Conservation (phyloP, 2,329 filamentous ascomycete genomes). For the Scedosporium minutisporum region DNA sequence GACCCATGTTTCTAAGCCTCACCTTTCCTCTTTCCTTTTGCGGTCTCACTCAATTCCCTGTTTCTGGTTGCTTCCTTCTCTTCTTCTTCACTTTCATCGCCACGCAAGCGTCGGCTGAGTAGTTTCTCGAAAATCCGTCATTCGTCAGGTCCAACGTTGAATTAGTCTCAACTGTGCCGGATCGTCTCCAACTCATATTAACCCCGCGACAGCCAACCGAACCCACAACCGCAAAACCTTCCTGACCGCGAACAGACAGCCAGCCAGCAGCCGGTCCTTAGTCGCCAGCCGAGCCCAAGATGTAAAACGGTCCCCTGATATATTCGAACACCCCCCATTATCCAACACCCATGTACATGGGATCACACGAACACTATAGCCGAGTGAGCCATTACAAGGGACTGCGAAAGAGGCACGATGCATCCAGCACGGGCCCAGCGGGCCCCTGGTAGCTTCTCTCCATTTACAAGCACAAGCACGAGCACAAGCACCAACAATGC, state of each 20-base stretch:
- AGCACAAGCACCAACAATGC: constrained; percentile 28
- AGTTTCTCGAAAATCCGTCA: background rate
- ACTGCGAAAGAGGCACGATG: constrained; percentile 21
- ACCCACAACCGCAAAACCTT: background rate
- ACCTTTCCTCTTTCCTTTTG: background rate
- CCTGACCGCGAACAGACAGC: background rate
- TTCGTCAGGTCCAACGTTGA: background rate
- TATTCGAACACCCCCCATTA: background rate
- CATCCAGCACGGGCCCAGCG: constrained; percentile 38
- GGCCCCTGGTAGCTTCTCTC: constrained; percentile 47
- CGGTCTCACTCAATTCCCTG: background rate
- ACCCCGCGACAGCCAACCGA: background rate
- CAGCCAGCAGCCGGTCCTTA: background rate
- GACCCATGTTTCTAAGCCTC: background rate
- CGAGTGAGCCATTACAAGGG: background rate
- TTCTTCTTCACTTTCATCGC: too few species aligned
- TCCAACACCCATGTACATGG: background rate
- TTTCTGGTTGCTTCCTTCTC: too few species aligned
- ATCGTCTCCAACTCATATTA: background rate
- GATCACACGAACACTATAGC: background rate
- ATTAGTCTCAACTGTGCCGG: background rate
- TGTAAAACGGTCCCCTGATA: background rate
- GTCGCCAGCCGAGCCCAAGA: background rate
- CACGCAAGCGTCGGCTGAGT: too few species aligned
- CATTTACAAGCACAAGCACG: constrained; percentile 29